A percentile compares a stretch with the other conserved stretches of the same genome.
Evolutionary conservation across 352 stramenopile genomes (phyloP).

Genomic region (Phytophthora melonis): DNA sequence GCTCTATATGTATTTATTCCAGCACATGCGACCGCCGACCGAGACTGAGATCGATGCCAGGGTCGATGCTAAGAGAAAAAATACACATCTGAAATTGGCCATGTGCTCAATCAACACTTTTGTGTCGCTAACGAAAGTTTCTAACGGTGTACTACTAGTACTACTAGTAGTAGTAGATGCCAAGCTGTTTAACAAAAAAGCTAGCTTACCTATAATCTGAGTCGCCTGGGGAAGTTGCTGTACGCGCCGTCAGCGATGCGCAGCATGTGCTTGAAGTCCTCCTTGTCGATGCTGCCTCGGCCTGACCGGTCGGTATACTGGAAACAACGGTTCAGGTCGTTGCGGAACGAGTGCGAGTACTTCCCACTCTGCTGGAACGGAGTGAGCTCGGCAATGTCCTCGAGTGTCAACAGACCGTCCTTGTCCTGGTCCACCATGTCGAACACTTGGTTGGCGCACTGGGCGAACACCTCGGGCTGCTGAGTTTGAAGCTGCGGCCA

Average conservation of each 20-base stretch:
- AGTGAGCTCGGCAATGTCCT: conserved; percentile 56
- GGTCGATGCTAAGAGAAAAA: conserved; percentile 22
- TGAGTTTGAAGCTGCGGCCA: conserved; percentile 66
- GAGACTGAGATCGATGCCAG: not conserved
- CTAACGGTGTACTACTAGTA: too few species aligned
- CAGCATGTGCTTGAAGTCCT: conserved; percentile 67
- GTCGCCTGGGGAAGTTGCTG: conserved; percentile 56
- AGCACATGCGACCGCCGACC: conserved; percentile 9
- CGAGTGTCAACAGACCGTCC: conserved; percentile 56
- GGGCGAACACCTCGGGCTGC: conserved; percentile 42
- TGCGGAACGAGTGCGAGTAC: conserved; percentile 63
- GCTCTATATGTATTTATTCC: conserved; percentile 39
- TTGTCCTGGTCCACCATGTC: conserved; percentile 54
- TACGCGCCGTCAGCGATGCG: conserved; percentile 56
- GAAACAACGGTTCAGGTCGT: conserved; percentile 71
- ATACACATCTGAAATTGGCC: conserved; percentile 32
- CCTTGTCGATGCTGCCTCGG: conserved; percentile 46
- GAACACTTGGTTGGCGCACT: conserved; percentile 55
- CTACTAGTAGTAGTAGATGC: not conserved
- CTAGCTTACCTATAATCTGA: conserved; percentile 20
- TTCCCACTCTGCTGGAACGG: conserved; percentile 42
- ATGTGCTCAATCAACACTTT: conserved; percentile 16
- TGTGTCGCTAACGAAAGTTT: conserved; percentile 8
- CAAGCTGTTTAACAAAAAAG: not conserved
- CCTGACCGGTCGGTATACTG: conserved; percentile 52